phyloP scores from a whole-genome alignment of 139 green algal genomes.

The Micractinium conductrix region DNA sequence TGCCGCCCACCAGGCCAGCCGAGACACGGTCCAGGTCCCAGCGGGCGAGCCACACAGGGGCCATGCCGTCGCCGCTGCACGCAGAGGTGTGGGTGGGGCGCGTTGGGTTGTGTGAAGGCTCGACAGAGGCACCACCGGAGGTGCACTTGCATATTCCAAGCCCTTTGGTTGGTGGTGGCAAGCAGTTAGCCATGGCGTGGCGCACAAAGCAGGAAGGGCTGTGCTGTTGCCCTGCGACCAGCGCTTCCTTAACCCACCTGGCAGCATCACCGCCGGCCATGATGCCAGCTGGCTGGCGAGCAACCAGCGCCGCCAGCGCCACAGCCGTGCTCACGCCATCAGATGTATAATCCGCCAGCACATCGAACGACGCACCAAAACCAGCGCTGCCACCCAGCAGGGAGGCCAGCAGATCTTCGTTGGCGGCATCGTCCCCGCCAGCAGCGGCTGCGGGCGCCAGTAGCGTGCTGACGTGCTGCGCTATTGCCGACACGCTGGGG shows the following conservation, averaged over 20 bases:
- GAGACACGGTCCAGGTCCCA: conserved; percentile 42
- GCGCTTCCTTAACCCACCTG: neutral
- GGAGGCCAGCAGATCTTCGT: neutral
- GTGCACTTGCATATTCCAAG: neutral
- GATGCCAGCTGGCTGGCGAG: conserved; percentile 15
- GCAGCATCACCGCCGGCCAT: conserved; percentile 1
- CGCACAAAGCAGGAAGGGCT: too few relatives aligned
- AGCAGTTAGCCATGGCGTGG: too few relatives aligned
- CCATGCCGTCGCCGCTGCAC: conserved; percentile 2
- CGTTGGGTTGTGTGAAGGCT: too few relatives aligned
- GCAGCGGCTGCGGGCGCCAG: neutral
- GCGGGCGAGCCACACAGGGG: conserved; percentile 41
- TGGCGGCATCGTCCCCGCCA: neutral
- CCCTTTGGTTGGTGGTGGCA: too few relatives aligned
- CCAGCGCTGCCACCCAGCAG: conserved; percentile 6
- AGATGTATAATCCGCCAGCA: too few relatives aligned
- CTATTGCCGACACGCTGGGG: conserved; percentile 44
- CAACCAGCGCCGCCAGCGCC: neutral
- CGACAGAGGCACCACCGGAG: too few relatives aligned
- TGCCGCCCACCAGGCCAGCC: neutral
- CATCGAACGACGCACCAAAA: too few relatives aligned
- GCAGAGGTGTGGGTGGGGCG: too few relatives aligned
- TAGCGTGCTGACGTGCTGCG: conserved; percentile 11
- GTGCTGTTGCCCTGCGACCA: too few relatives aligned
- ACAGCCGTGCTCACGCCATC: neutral